These are phyloP conservation scores for Erucastrum elatum DNA, from an alignment of 345 rosid genomes.

Conservation along the genomic window DNA sequence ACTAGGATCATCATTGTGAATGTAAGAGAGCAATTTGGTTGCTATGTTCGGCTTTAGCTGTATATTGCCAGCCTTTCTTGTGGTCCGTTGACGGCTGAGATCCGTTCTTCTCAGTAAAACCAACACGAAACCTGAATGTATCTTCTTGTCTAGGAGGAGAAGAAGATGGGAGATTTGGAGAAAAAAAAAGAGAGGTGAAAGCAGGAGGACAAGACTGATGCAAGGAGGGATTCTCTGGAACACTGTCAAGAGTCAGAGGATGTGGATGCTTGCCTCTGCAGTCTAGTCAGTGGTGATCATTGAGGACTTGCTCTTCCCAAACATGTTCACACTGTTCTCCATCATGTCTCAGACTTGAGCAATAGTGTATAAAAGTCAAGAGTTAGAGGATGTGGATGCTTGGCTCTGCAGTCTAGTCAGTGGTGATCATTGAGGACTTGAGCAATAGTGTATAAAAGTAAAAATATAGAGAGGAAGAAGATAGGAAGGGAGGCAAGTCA, in stretches of 20 bases:
- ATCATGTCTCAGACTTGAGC: background rate
- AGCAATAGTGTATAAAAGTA: background rate
- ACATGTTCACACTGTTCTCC: slow-evolving; percentile 36
- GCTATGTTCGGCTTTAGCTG: slow-evolving; percentile 23
- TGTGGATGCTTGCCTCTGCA: slow-evolving; percentile 57
- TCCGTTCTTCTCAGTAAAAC: background rate
- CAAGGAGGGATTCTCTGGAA: background rate
- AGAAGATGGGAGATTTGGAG: slow-evolving; percentile 35
- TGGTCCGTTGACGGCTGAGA: slow-evolving; percentile 4
- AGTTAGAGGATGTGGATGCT: too few relatives aligned
- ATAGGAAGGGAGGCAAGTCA: too few relatives aligned
- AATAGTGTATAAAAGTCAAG: background rate
- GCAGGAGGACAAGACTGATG: slow-evolving; percentile 40
- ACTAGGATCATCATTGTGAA: slow-evolving; percentile 12
- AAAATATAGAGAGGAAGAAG: background rate
- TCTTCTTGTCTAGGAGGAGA: slow-evolving; percentile 4
- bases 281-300: slow-evolving; percentile 59
- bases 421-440: background rate
- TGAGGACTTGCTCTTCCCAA: slow-evolving; percentile 27
- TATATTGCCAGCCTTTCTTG: slow-evolving; percentile 32
- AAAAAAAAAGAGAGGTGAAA: slow-evolving; percentile 47
- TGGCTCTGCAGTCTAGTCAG: too few relatives aligned
- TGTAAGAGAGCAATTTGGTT: slow-evolving; percentile 42
- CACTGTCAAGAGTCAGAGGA: slow-evolving; percentile 38
- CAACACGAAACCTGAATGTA: slow-evolving; percentile 33